Evolutionary conservation across 345 rosid species (phyloP).

Genomic region (Sisymbrium altissimum): DNA sequence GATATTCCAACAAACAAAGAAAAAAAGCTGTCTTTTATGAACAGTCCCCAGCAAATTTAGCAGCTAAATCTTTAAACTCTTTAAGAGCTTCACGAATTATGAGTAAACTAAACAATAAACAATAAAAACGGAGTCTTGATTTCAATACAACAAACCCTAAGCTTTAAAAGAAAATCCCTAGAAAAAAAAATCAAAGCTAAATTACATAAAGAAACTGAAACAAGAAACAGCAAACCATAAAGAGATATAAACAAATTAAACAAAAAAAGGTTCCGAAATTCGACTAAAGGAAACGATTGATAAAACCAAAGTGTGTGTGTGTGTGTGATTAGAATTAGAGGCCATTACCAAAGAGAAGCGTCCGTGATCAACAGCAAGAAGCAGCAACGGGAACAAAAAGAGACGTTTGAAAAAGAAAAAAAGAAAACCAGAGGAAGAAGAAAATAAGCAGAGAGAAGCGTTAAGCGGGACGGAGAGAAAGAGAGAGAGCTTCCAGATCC

Average conservation of each 20-base stretch:
- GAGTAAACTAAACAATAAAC: background rate
- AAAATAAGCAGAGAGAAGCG: slow-evolving; percentile 23
- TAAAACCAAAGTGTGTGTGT: background rate
- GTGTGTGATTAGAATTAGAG: background rate
- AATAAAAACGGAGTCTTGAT: background rate
- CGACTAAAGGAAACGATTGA: background rate
- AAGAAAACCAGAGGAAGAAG: slow-evolving; percentile 12
- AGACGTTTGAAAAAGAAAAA: slow-evolving; percentile 6
- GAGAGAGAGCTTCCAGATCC: slow-evolving; percentile 36
- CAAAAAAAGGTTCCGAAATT: background rate
- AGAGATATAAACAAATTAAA: background rate
- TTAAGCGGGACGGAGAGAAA: slow-evolving; percentile 23
- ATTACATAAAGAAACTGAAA: background rate
- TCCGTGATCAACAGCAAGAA: slow-evolving; percentile 10
- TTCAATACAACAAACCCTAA: slow-evolving; percentile 19
- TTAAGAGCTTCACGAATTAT: background rate
- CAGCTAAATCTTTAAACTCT: background rate
- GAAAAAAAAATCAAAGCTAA: background rate
- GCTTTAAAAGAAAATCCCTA: background rate
- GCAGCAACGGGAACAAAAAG: background rate
- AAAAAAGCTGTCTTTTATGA: background rate
- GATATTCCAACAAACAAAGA: background rate
- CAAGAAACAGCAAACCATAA: background rate
- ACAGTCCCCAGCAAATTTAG: background rate
- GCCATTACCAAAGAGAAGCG: slow-evolving; percentile 9